A percentile compares a stretch with the other conserved stretches of the same genome.
phyloP scores from a whole-genome alignment of 495 filamentous ascomycete genomes.

The Hypoxylon fragiforme region DNA sequence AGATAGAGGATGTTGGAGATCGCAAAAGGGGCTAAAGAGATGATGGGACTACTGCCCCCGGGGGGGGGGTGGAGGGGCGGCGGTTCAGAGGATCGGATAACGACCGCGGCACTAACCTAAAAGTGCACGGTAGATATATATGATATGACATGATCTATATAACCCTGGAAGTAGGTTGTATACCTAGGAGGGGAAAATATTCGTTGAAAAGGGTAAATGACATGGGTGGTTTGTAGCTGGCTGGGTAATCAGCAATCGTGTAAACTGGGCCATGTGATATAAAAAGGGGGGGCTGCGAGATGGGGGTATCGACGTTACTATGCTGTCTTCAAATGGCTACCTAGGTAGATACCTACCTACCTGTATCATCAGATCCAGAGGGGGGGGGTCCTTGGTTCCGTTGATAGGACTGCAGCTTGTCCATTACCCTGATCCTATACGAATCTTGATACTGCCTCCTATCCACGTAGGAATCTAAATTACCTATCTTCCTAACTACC shows the following conservation, averaged over 20 bases:
- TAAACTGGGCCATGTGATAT: conserved; percentile 2
- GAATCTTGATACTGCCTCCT: not conserved
- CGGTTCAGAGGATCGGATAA: conserved; percentile 12
- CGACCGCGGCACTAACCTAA: conserved; percentile 2
- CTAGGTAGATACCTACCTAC: too few relatives aligned
- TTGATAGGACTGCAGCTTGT: too few relatives aligned
- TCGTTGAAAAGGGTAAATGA: not conserved
- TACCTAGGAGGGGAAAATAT: not conserved
- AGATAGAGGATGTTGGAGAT: not conserved
- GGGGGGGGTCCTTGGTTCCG: not conserved
- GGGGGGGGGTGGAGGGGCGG: not conserved
- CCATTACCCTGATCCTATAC: too few relatives aligned
- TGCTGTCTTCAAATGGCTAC: too few relatives aligned
- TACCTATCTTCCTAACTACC: not conserved
- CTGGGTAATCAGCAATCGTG: not conserved
- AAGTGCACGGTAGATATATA: conserved; percentile 4
- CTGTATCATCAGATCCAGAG: not conserved
- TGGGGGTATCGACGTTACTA: conserved; percentile 7
- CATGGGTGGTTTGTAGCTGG: not conserved
- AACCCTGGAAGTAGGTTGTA: too few relatives aligned
- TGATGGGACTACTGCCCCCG: not conserved
- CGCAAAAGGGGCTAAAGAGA: not conserved
- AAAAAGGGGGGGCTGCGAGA: conserved; percentile 18
- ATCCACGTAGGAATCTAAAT: not conserved
- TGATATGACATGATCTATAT: conserved; percentile 14